Conservation (phyloP, 306 rosid species). For the Gastrolobium bilobum region DNA sequence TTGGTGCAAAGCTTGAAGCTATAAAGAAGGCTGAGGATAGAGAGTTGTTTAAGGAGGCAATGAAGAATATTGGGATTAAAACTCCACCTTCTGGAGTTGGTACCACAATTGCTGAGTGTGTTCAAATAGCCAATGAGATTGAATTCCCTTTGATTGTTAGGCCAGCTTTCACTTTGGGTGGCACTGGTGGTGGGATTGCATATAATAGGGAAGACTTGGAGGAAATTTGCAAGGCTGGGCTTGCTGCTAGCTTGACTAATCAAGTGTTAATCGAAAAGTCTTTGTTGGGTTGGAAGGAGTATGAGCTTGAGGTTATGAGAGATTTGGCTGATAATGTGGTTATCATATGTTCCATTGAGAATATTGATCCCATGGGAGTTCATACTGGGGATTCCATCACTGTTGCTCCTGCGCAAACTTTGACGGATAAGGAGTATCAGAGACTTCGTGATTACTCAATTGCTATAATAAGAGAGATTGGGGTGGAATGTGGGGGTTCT, state of each 20-base stretch:
- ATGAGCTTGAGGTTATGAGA: slow-evolving; percentile 99
- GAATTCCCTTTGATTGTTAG: slow-evolving; percentile 85
- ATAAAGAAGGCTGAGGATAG: slow-evolving; percentile 93
- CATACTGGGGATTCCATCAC: slow-evolving; percentile 98
- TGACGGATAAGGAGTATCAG: slow-evolving; percentile 97
- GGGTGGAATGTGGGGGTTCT: slow-evolving; percentile 89
- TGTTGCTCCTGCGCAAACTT: slow-evolving; percentile 95
- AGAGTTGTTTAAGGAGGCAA: slow-evolving; percentile 88
- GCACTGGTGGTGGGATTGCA: slow-evolving; percentile 96
- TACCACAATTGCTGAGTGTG: slow-evolving; percentile 69
- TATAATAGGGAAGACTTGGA: slow-evolving; percentile 86
- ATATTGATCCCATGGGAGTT: slow-evolving; percentile 98
- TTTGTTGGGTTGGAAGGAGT: slow-evolving; percentile 95
- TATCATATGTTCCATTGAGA: slow-evolving; percentile 96
- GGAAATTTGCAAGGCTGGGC: slow-evolving; percentile 86
- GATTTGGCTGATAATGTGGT: slow-evolving; percentile 98
- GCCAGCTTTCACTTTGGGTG: slow-evolving; percentile 91
- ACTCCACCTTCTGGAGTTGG: slow-evolving; percentile 90
- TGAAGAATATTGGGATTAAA: slow-evolving; percentile 84
- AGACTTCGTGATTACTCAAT: slow-evolving; percentile 81
- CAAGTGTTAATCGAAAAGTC: slow-evolving; percentile 97
- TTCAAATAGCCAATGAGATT: slow-evolving; percentile 63
- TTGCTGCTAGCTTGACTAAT: slow-evolving; percentile 83
- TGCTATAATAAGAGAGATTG: slow-evolving; percentile 80
- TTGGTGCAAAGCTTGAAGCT: slow-evolving; percentile 95